phyloP scores from a whole-genome alignment of 495 filamentous ascomycete genomes.

The Parachaetomium inaequale region DNA sequence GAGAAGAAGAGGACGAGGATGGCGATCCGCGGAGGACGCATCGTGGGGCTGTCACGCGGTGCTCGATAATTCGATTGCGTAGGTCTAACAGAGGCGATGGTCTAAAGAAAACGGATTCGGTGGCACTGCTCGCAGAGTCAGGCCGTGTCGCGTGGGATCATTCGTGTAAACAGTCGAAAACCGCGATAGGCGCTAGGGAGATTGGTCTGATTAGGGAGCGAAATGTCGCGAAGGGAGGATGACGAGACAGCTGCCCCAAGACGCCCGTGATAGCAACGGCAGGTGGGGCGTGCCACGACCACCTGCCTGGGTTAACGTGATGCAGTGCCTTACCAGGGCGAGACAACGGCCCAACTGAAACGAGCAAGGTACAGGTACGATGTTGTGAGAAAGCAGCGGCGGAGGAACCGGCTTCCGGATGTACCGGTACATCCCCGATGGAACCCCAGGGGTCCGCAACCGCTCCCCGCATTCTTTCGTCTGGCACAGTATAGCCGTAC shows the following conservation, averaged over 20 bases:
- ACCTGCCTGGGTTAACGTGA: neutral
- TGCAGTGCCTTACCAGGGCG: neutral
- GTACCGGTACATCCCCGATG: neutral
- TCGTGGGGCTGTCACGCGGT: slow-evolving; percentile 25
- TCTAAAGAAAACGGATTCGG: neutral
- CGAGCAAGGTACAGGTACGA: neutral
- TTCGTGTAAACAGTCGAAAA: slow-evolving; percentile 1
- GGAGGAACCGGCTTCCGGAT: neutral
- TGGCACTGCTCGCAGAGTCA: slow-evolving; percentile 18
- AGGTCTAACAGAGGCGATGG: neutral
- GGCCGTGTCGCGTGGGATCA: slow-evolving; percentile 12
- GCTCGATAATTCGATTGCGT: neutral
- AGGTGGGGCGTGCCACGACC: slow-evolving; percentile 1
- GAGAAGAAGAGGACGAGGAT: slow-evolving; percentile 47
- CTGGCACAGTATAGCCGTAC: neutral
- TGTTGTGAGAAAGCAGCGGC: neutral
- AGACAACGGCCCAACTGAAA: neutral
- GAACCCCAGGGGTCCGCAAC: neutral
- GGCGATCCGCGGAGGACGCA: slow-evolving; percentile 46
- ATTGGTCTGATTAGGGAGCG: neutral
- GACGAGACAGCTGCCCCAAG: neutral
- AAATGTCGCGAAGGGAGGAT: neutral
- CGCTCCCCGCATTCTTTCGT: neutral
- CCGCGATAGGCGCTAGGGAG: neutral
- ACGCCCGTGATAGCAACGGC: slow-evolving; percentile 3